These are phyloP conservation scores for Iodosphaeria phyllophila DNA, from an alignment of 2,329 filamentous ascomycete genomes.

Conservation along the genomic window DNA sequence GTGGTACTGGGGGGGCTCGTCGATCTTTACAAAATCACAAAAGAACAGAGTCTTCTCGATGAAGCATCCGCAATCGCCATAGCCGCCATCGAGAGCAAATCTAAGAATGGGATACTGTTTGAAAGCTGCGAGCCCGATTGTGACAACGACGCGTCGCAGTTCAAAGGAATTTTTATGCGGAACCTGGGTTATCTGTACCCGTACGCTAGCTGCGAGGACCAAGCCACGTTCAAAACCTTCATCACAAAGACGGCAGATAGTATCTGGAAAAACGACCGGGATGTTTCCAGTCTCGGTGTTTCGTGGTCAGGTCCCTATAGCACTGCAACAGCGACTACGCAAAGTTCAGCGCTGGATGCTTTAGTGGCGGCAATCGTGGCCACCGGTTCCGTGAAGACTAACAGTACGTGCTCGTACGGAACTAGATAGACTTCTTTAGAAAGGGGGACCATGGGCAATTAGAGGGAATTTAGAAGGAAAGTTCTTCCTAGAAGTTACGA, in stretches of 20 bases:
- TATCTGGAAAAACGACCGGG: slow-evolving; percentile 16
- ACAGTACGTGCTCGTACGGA: too few relatives aligned
- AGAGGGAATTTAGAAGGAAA: too few relatives aligned
- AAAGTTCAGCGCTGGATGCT: slow-evolving; percentile 13
- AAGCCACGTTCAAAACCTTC: slow-evolving; percentile 21
- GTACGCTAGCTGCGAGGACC: slow-evolving; percentile 23
- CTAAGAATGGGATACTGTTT: slow-evolving; percentile 26
- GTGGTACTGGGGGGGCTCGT: slow-evolving; percentile 32
- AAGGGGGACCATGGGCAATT: too few relatives aligned
- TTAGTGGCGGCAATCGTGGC: slow-evolving; percentile 12
- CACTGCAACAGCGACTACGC: slow-evolving; percentile 10
- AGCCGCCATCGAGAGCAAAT: slow-evolving; percentile 26
- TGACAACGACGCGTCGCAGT: slow-evolving; percentile 34
- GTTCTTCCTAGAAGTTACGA: too few relatives aligned
- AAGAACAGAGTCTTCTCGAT: slow-evolving; percentile 19
- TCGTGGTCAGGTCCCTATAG: slow-evolving; percentile 13
- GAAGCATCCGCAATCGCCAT: slow-evolving; percentile 27
- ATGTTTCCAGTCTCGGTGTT: slow-evolving; percentile 10
- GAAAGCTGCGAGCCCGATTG: slow-evolving; percentile 35
- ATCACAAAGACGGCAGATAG: slow-evolving; percentile 15
- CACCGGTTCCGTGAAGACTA: too few relatives aligned
- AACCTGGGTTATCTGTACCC: slow-evolving; percentile 38
- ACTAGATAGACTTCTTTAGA: too few relatives aligned
- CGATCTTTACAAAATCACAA: slow-evolving; percentile 26
- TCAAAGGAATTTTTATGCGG: slow-evolving; percentile 53